phyloP scores from a whole-genome alignment of 345 rosid genomes.

The Triadica sebifera region DNA sequence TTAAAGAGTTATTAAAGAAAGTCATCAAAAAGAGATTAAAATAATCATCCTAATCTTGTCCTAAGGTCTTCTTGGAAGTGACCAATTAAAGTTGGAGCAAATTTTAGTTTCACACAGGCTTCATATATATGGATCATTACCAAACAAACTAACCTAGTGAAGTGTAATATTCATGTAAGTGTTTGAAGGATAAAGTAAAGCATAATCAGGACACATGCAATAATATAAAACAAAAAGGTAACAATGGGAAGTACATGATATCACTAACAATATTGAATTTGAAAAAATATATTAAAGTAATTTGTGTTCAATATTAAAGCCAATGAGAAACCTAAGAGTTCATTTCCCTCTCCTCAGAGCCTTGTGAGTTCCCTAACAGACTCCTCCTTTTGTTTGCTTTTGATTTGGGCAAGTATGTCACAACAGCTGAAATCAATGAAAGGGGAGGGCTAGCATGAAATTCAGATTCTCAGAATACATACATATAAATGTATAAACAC shows the following conservation, averaged over 20 bases:
- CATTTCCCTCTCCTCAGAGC: conserved; percentile 38
- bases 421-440: conserved; percentile 61
- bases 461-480: background rate
- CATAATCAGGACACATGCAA: background rate
- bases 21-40: too few species aligned
- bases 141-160: too few species aligned
- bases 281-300: background rate
- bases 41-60: too few species aligned
- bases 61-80: too few species aligned
- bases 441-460: conserved; percentile 2
- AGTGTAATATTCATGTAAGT: too few species aligned
- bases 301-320: background rate
- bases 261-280: background rate
- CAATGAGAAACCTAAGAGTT: conserved; percentile 48
- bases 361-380: conserved; percentile 63
- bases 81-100: too few species aligned
- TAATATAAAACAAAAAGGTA: background rate
- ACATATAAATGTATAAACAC: background rate
- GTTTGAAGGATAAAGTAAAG: too few species aligned
- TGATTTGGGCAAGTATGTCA: conserved; percentile 70
- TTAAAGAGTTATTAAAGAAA: too few species aligned
- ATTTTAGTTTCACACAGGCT: too few species aligned
- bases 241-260: background rate
- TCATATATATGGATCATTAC: too few species aligned
- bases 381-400: conserved; percentile 72